Evolutionary conservation across 2,329 filamentous ascomycete genomes (phyloP), one percentile per base, ranked within the genome.

Genomic region (Stagonosporopsis tanaceti): DNA sequence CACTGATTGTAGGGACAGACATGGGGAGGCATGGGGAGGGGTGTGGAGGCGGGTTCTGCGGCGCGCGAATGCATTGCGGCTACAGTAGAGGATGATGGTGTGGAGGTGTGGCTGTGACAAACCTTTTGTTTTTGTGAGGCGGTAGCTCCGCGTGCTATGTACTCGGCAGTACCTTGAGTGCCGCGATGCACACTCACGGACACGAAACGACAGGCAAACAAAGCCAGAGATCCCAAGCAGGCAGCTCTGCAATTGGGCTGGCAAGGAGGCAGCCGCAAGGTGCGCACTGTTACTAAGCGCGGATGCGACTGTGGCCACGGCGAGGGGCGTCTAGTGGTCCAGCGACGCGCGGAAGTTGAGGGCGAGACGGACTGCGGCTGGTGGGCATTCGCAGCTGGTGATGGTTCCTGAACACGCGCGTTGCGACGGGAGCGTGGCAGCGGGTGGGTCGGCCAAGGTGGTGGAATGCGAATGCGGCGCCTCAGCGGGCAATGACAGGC

Each of bases 111-210:
- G 58, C 53, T 44, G 32, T 42, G 44, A 69, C 67, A 57, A 56
- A 71, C 67, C 66, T 70, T 65, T 63, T 57, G 53, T 60, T 58
- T 50, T 50, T 42, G 53, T n/a, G 25, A 41, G 58, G 59, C 50
- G 53, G 58, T 40, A 47, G 60, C 53, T 50, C 48, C 61, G 44
- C 50, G 57, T 56, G 62, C 47, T 58, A 11, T 32, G 30, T 32
- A 34, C 20, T 53, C 30, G 57, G 51, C 42, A 50, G 48, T 22
- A 20, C 25, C 12, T 53, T 35, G 20, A 22, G 28, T 45, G 32
- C 34, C 46, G 59, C 55, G 52, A 46, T 51, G 47, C 42, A 38
- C 38, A 46, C n/a, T 61, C 63, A 64, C 63, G 51, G 54, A 59
- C 60, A 53, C 44, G 58, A 6, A 47, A 47, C 56, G 53, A 53